Conservation (phyloP, 768 basidiomycete genomes). For the Panus rudis region DNA sequence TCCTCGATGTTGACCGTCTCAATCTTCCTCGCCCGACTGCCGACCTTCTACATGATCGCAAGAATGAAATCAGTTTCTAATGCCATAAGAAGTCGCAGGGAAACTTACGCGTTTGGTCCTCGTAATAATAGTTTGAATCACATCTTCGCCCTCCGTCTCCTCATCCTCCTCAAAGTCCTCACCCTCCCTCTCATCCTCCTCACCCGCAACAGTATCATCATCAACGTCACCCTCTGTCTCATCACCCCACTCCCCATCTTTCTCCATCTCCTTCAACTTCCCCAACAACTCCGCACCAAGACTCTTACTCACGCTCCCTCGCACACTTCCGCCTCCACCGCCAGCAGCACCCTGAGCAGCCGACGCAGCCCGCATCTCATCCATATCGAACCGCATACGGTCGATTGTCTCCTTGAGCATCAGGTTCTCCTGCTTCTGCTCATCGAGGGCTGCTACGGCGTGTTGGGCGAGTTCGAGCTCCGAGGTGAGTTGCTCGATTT, state of each 20-base stretch:
- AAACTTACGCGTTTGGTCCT: constrained; percentile 61
- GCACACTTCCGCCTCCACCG: constrained; percentile 42
- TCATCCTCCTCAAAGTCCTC: constrained; percentile 39
- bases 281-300: constrained; percentile 66
- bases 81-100: constrained; percentile 1
- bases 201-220: constrained; percentile 26
- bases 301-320: constrained; percentile 61
- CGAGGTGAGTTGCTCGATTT: constrained; percentile 58
- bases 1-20: constrained; percentile 48
- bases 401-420: constrained; percentile 95
- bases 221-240: constrained; percentile 31
- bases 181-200: constrained; percentile 25
- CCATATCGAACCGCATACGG: constrained; percentile 88
- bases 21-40: constrained; percentile 47
- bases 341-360: constrained; percentile 27
- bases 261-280: constrained; percentile 39
- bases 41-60: constrained; percentile 49
- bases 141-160: constrained; percentile 63
- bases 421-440: constrained; percentile 93
- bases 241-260: constrained; percentile 30
- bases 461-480: constrained; percentile 67
- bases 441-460: constrained; percentile 70
- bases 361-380: constrained; percentile 67
- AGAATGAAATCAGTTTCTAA: background rate
- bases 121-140: constrained; percentile 86